A percentile compares a stretch with the other conserved stretches of the same genome.
These are phyloP conservation scores for Wallacemonas sp. DNA, from an alignment of 208 protist genomes.

Conservation along the genomic window DNA sequence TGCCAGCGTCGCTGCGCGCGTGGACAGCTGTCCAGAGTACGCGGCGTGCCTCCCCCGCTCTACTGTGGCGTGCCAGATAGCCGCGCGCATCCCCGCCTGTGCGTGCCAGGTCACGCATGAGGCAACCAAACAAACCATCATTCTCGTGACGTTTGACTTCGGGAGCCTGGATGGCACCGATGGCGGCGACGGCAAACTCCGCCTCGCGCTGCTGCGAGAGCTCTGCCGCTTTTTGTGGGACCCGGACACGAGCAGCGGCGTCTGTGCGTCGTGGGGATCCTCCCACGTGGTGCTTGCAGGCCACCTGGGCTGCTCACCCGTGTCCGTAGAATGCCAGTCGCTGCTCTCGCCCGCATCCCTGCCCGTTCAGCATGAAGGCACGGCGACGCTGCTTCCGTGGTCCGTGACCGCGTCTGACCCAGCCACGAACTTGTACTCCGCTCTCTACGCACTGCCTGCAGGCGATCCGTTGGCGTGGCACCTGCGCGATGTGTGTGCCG, in stretches of 20 bases:
- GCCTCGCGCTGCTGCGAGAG: slow-evolving; percentile 15
- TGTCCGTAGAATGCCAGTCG: background rate
- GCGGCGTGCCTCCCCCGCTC: background rate
- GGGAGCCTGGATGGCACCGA: no score
- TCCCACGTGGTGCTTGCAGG: background rate
- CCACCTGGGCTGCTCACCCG: background rate
- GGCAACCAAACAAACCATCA: background rate
- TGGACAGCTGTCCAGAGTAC: background rate
- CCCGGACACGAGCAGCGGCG: background rate
- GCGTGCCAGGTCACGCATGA: background rate
- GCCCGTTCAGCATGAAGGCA: background rate
- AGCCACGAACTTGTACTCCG: background rate
- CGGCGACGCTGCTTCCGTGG: background rate
- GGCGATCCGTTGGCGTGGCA: no score
- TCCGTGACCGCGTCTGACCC: background rate
- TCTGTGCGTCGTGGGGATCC: background rate
- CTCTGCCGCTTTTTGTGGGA: slow-evolving; percentile 17
- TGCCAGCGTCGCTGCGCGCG: background rate
- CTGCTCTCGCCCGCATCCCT: background rate
- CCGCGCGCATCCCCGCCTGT: background rate
- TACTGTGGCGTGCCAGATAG: background rate
- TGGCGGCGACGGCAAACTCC: background rate
- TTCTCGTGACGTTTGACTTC: slow-evolving; percentile 23
- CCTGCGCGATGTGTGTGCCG: no score
- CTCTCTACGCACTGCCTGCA: background rate